phyloP scores from a whole-genome alignment of 768 basidiomycete species.

The Kwoniella pini region DNA sequence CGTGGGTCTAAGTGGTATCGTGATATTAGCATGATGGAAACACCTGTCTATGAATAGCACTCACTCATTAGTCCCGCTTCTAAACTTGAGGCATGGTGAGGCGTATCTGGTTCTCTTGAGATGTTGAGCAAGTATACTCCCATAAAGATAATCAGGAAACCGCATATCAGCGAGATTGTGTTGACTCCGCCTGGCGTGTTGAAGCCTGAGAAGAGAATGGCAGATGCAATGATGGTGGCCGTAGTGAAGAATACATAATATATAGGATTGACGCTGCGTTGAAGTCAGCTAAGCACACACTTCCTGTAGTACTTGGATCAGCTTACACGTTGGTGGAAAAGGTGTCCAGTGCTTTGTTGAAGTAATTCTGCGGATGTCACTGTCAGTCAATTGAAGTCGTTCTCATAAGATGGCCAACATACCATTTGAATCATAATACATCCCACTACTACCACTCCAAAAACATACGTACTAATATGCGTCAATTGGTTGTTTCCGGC shows the following conservation, averaged over 20 bases:
- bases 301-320: background rate
- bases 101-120: constrained; percentile 50
- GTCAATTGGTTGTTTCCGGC: constrained; percentile 92
- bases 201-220: constrained; percentile 96
- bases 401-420: background rate
- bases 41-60: constrained; percentile 12
- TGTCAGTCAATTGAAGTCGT: background rate
- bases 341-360: constrained; percentile 95
- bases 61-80: constrained; percentile 55
- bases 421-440: constrained; percentile 69
- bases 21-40: background rate
- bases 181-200: constrained; percentile 81
- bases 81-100: constrained; percentile 44
- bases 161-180: constrained; percentile 81
- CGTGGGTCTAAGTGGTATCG: constrained; percentile 62
- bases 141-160: constrained; percentile 89
- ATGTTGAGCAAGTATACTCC: constrained; percentile 65
- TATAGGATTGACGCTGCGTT: constrained; percentile 84
- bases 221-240: constrained; percentile 86
- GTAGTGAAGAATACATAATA: constrained; percentile 97
- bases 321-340: constrained; percentile 97
- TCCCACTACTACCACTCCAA: constrained; percentile 73
- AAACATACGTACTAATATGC: constrained; percentile 94
- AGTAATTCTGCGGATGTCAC: constrained; percentile 58
- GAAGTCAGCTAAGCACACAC: constrained; percentile 1